Evolutionary conservation across 108 stramenopile genomes (phyloP).

Genomic region (Cyclostephanos tholiformis): DNA sequence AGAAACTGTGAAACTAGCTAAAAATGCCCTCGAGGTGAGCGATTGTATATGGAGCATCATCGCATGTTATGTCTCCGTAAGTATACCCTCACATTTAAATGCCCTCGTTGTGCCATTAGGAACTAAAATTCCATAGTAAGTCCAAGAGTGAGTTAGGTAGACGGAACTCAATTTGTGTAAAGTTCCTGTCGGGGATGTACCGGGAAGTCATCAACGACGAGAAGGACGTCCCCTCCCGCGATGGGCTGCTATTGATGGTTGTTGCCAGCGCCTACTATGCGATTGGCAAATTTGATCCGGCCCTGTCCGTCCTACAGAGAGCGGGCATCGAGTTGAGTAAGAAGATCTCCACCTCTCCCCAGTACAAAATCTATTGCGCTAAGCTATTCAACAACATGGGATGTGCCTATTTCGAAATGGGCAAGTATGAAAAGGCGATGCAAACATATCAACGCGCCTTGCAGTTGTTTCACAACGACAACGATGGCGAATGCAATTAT

Average conservation of each 20-base stretch:
- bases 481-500: slow-evolving; percentile 38
- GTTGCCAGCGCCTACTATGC: slow-evolving; percentile 49
- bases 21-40: slow-evolving; percentile 47
- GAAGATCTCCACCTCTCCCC: slow-evolving; percentile 32
- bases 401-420: slow-evolving; percentile 49
- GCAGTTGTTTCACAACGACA: slow-evolving; percentile 40
- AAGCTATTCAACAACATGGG: slow-evolving; percentile 55
- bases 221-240: slow-evolving; percentile 22
- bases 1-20: slow-evolving; percentile 35
- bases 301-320: slow-evolving; percentile 36
- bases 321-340: slow-evolving; percentile 44
- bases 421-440: slow-evolving; percentile 54
- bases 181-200: slow-evolving; percentile 45
- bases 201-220: slow-evolving; percentile 40
- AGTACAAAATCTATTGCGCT: slow-evolving; percentile 37
- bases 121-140: slow-evolving; percentile 1
- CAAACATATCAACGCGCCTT: slow-evolving; percentile 48
- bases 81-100: not conserved
- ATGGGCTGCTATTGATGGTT: slow-evolving; percentile 44
- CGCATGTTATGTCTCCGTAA: not conserved
- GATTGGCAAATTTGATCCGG: slow-evolving; percentile 43
- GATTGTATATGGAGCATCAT: not conserved
- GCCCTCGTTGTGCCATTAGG: not conserved
- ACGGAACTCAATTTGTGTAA: slow-evolving; percentile 36
- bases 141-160: slow-evolving; percentile 24